A percentile compares a stretch with the other conserved stretches of the same genome.
These are phyloP conservation scores for Xylariales sp. DNA, from an alignment of 2,329 filamentous ascomycete species.

Conservation along the genomic window DNA sequence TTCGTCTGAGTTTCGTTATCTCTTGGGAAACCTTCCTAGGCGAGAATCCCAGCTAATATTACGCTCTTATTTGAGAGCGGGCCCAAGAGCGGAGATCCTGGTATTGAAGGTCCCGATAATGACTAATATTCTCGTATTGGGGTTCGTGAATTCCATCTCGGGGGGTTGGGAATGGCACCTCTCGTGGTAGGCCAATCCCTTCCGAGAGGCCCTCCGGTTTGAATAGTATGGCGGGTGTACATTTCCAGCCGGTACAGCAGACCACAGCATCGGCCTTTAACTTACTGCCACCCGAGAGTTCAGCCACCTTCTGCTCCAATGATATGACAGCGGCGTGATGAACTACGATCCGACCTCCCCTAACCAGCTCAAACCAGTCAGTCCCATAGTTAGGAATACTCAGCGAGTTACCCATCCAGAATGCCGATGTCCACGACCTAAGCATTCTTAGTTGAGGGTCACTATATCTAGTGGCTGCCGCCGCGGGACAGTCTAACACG, in stretches of 20 bases:
- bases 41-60: constrained; percentile 16
- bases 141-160: not conserved
- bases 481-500: constrained; percentile 19
- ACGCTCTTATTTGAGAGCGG: not conserved
- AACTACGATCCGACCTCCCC: constrained; percentile 21
- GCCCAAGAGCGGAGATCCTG: constrained; percentile 2
- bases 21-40: constrained; percentile 14
- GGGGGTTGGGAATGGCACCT: not conserved
- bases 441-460: constrained; percentile 23
- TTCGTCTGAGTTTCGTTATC: not conserved
- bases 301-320: constrained; percentile 6
- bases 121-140: not conserved
- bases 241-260: constrained; percentile 33
- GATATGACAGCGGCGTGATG: constrained; percentile 27
- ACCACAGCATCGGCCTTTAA: constrained; percentile 28
- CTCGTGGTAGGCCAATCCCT: constrained; percentile 21
- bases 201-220: constrained; percentile 21
- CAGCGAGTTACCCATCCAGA: constrained; percentile 37
- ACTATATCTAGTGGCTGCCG: constrained; percentile 18
- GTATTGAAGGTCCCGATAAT: not conserved
- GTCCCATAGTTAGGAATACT: constrained; percentile 35
- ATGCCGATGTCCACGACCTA: constrained; percentile 29
- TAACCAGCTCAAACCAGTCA: constrained; percentile 32
- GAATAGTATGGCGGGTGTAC: constrained; percentile 25
- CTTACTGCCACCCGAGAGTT: constrained; percentile 18